Base-by-base conservation (phyloP, 148 eudicot genomes). In the Limonium bicolor region DNA sequence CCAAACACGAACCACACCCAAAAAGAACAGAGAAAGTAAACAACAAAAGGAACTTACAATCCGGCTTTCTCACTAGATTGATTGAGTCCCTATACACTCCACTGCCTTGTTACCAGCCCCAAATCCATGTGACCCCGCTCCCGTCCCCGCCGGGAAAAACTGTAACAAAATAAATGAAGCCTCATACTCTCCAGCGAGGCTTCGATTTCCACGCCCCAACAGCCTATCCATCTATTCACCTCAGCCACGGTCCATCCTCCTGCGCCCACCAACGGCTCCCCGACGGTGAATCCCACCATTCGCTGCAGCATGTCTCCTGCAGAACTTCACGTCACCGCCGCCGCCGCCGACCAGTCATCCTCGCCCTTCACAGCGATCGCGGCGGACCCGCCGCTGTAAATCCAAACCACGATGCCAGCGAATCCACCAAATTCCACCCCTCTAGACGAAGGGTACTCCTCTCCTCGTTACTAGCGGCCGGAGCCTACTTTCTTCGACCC, bases 401-500 rank as follows among this genome's bases (percentile, higher is more conserved):
- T n/a, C n/a, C n/a, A n/a, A n/a, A n/a, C n/a, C n/a, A n/a, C n/a
- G n/a, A n/a, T n/a, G n/a, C n/a, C n/a, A n/a, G n/a, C n/a, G 8
- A 31, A 16, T 53, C 67, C 15, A 50, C 24, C 21, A 58, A 52
- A 1, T 0, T 27, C 5, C 42, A 55, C 24, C 67, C 50, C 30
- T 50, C 45, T 20, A 57, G 96, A 41, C 73, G 96, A 29, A 70
- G 66, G 12, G 59, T 80, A 20, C 22, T 88, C 3, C 32, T 72
- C 16, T 26, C 69, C 32, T 94, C 96, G 20, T 41, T 84, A 12
- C 43, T 80, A 20, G 74, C 72, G 15, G 56, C 59, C 37, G 97
- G 95, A 32, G 87, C 76, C 18, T 54, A 46, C 16, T 57, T 71
- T 20, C 42, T 80, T 9, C 67, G 70, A n/a, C 74, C 87, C 26